Evolutionary conservation across 2,329 filamentous ascomycete genomes (phyloP).

Genomic region (Colletotrichum endophyticum): DNA sequence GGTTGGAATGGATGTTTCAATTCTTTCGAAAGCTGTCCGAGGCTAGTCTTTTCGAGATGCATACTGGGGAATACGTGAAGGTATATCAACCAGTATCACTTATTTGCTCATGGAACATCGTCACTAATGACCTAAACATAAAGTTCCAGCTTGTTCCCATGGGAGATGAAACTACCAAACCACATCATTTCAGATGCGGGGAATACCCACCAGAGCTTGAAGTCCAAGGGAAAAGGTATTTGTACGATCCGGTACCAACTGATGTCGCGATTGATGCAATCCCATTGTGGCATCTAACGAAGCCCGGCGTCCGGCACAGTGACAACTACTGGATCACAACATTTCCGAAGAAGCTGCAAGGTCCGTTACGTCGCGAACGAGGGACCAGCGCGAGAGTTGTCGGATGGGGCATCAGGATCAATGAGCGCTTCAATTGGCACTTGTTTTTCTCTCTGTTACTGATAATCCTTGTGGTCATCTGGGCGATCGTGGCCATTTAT

Average conservation of each 20-base stretch:
- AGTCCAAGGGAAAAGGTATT: not conserved
- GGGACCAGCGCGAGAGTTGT: not conserved
- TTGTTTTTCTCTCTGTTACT: not conserved
- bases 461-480: not conserved
- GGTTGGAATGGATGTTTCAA: not conserved
- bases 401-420: not conserved
- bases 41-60: not conserved
- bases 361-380: not conserved
- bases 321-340: not conserved
- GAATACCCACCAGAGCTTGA: not conserved
- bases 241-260: not conserved
- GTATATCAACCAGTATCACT: not conserved
- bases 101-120: rapidly evolving
- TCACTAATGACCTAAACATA: not conserved
- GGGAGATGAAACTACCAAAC: not conserved
- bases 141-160: slow-evolving; percentile 1
- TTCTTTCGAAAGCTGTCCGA: not conserved
- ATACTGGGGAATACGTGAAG: not conserved
- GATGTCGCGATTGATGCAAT: not conserved
- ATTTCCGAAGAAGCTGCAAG: not conserved
- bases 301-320: not conserved
- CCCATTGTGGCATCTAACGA: not conserved
- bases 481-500: not conserved
- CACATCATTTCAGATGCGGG: not conserved
- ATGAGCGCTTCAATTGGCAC: not conserved